phyloP scores from a whole-genome alignment of 1,284 basidiomycete species.

The Cryptococcus depauperatus region DNA sequence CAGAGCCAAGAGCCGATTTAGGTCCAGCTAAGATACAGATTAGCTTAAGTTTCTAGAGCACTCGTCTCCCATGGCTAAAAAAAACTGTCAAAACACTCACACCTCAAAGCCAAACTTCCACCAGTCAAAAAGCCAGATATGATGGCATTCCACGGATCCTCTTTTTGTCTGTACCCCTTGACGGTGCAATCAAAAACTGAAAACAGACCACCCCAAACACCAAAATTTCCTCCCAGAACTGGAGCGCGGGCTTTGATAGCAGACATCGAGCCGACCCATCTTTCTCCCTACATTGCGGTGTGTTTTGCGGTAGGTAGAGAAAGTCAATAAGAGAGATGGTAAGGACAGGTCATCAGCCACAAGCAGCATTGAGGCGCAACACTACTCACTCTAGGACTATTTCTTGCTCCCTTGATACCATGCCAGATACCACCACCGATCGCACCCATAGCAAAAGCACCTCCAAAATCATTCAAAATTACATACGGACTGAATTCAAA shows the following conservation, averaged over 20 bases:
- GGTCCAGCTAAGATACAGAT: conserved; percentile 63
- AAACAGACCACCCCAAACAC: conserved; percentile 96
- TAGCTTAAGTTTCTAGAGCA: conserved; percentile 4
- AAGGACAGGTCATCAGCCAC: not conserved
- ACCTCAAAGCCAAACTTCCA: conserved; percentile 86
- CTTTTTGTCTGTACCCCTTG: conserved; percentile 95
- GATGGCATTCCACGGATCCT: conserved; percentile 99
- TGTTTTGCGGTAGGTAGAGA: not conserved
- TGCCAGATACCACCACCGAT: conserved; percentile 83
- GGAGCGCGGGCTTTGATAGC: conserved; percentile 98
- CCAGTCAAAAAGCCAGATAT: conserved; percentile 97
- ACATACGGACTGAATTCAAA: conserved; percentile 69
- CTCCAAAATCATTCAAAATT: conserved; percentile 96
- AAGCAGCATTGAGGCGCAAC: not conserved
- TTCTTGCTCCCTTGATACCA: conserved; percentile 95
- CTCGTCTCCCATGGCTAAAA: not conserved
- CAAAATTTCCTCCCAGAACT: conserved; percentile 95
- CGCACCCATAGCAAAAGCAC: conserved; percentile 58
- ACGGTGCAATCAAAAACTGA: conserved; percentile 97
- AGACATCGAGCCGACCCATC: conserved; percentile 83
- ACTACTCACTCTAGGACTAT: conserved; percentile 82
- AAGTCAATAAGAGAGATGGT: not conserved
- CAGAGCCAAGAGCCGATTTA: conserved; percentile 77
- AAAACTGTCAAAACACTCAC: conserved; percentile 53
- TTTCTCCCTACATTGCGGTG: conserved; percentile 59